These are phyloP conservation scores for Coriaria nepalensis DNA, from an alignment of 306 rosid genomes.

Conservation along the genomic window DNA sequence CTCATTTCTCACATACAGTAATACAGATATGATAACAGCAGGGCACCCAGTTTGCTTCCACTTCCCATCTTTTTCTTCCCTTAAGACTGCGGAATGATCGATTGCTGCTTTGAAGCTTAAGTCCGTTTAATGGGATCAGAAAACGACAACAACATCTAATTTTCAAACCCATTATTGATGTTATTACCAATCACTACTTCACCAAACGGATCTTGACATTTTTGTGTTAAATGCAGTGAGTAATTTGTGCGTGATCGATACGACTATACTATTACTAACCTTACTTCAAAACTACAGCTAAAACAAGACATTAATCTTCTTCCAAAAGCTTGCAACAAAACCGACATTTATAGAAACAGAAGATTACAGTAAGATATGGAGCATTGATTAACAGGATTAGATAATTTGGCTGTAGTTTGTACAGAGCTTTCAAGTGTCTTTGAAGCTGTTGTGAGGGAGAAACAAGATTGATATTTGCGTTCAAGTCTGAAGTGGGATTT, in stretches of 20 bases:
- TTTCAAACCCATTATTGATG: constrained; percentile 1
- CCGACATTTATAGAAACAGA: constrained; percentile 3
- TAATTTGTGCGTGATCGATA: no score
- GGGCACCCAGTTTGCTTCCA: constrained; percentile 22
- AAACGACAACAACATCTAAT: constrained; percentile 14
- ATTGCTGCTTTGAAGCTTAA: constrained; percentile 23
- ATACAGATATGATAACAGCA: constrained; percentile 8
- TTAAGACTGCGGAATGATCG: constrained; percentile 17
- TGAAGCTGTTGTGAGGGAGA: constrained; percentile 29
- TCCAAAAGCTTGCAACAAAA: neutral
- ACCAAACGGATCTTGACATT: no score
- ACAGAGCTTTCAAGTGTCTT: constrained; percentile 36
- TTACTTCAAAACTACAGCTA: constrained; percentile 31
- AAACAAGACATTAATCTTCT: constrained; percentile 2
- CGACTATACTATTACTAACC: constrained; percentile 14
- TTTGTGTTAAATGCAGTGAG: no score
- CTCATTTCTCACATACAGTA: no score
- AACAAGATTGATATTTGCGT: constrained; percentile 8
- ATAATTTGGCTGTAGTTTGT: constrained; percentile 28
- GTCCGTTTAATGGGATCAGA: constrained; percentile 14
- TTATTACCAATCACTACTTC: no score
- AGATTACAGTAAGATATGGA: constrained; percentile 12
- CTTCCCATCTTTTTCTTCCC: constrained; percentile 25
- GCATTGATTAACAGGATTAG: constrained; percentile 17
- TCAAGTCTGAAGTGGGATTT: constrained; percentile 36